Evolutionary conservation across 1,284 basidiomycete species (phyloP), one percentile per base, ranked within the genome.

Genomic region (Boletellus deceptivus): DNA sequence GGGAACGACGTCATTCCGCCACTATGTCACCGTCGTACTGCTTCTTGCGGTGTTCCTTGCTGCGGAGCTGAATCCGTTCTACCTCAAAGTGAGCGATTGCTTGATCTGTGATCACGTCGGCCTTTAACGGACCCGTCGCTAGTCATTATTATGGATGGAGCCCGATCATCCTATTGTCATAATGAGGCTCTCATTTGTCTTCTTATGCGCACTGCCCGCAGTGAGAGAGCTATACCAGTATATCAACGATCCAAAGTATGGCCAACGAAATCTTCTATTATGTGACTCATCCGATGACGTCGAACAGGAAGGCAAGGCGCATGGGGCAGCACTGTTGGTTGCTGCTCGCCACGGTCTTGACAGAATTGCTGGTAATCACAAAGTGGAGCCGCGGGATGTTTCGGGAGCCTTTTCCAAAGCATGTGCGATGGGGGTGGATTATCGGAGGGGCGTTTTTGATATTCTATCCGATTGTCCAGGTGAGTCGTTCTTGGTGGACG

Each of bases 241-340:
- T 62, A 80, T 88, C 63, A 89, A 84, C 63, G 78, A 87, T 65
- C 85, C 86, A 59, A 79, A 82, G 89, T 89, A 13, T 13, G 29
- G 11, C 29, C 29, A 31, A 31, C 29, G 1, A 70, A 52, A 80
- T 70, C 9, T 17, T 6, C 11, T 6, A 16, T 46, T 42, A 45
- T 48, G 39, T 55, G 50, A 49, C 48, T 60, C 37, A 49, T 42
- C 35, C 41, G 25, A 25, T 25, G 25, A 13, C 16, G 40, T 55
- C 50, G 20, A 1, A 52, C 58, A 89, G 89, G 63, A 82, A 75
- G 58, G 85, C 86, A 27, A 84, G 85, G 55, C 78, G 90, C 49
- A 91, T 93, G 90, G 90, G 90, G 2, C 86, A 90, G 57, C 90
- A 93, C 65, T 83, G 84, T 36, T 92, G 89, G 89, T 72, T 92